Base-by-base conservation (phyloP, 371 early-diverging fungal species). In the Mortierella sp. region DNA sequence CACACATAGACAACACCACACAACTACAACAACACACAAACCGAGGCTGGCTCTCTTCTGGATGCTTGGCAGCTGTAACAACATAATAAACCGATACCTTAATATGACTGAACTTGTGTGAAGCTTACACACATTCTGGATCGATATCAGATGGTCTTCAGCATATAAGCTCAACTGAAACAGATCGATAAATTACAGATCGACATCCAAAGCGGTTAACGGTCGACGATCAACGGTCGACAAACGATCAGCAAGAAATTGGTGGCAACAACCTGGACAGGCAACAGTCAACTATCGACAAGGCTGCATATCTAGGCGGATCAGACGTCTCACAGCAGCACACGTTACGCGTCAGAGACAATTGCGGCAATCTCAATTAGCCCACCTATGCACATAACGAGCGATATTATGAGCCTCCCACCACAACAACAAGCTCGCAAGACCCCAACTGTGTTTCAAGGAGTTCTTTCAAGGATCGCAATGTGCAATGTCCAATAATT, bases 1-100 rank as follows among this genome's bases (percentile, higher is more conserved):
- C 24, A 64, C 40, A 64, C 21, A 37, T 67, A 67, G 67, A 67
- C 43, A 4, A 8, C 9, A 34, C 4, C 43, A 40, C 43, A 40
- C 6, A 40, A 40, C 43, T 2, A 59, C 31, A 61, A 34, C 11
- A 54, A 3, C 54, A 21, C 54, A 50, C 3, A n/a, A n/a, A 50
- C 50, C 16, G 16, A 50, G 50, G 2, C 61, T 61, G 61, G 37
- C 37, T 61, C 61, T 31, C 14, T 57, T 19, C 14, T 61, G 37
- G 34, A 34, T 19, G 61, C 59, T 28, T 59, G 34, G 61, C 61
- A 31, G 61, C 61, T 61, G 34, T 34, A 61, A 50, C 16, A 59
- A 59, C 31, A 50, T 34, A 61, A 61, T 61, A 61, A 61, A 61
- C 6, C 61, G 61, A 61, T 61, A 61, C n/a, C 21, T n/a, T 54